Conservation (phyloP, 2,329 filamentous ascomycete genomes). For the Drechslera avenae region DNA sequence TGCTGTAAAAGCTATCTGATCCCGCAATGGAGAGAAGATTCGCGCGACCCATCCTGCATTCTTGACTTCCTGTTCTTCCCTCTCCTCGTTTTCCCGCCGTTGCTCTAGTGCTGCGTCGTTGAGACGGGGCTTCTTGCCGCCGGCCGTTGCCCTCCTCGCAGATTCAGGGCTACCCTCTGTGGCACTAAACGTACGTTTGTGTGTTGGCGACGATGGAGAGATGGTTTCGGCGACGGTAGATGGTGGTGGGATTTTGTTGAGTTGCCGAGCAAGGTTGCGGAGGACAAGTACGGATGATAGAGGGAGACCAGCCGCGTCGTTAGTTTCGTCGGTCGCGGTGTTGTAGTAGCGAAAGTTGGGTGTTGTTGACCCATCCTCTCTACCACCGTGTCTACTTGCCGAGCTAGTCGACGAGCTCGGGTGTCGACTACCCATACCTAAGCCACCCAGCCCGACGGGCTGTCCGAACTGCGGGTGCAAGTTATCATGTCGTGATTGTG, state of each 20-base stretch:
- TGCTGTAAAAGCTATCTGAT: conserved; percentile 70
- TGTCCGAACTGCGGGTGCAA: conserved; percentile 41
- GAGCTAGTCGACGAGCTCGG: conserved; percentile 18
- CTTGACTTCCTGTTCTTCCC: conserved; percentile 57
- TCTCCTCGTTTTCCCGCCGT: conserved; percentile 36
- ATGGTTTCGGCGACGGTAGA: conserved; percentile 27
- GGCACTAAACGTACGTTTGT: conserved; percentile 40
- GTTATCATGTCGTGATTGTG: conserved; percentile 35
- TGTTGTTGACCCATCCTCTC: conserved; percentile 17
- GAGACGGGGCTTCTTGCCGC: conserved; percentile 52
- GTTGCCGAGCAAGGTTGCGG: conserved; percentile 70
- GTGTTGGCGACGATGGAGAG: conserved; percentile 31
- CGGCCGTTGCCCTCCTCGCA: conserved; percentile 26
- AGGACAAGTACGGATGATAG: conserved; percentile 77
- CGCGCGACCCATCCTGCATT: conserved; percentile 68
- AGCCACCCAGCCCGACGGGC: conserved; percentile 34
- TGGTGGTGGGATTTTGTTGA: conserved; percentile 46
- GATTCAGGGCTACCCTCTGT: conserved; percentile 36
- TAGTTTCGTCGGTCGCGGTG: conserved; percentile 55
- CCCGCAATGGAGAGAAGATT: conserved; percentile 69
- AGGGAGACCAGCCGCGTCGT: conserved; percentile 75
- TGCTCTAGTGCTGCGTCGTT: conserved; percentile 41
- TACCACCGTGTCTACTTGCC: conserved; percentile 34
- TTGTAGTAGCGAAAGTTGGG: conserved; percentile 50
- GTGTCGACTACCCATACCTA: conserved; percentile 34